phyloP scores from a whole-genome alignment of 164 flowering plant species.

The Hamamelis virginiana region DNA sequence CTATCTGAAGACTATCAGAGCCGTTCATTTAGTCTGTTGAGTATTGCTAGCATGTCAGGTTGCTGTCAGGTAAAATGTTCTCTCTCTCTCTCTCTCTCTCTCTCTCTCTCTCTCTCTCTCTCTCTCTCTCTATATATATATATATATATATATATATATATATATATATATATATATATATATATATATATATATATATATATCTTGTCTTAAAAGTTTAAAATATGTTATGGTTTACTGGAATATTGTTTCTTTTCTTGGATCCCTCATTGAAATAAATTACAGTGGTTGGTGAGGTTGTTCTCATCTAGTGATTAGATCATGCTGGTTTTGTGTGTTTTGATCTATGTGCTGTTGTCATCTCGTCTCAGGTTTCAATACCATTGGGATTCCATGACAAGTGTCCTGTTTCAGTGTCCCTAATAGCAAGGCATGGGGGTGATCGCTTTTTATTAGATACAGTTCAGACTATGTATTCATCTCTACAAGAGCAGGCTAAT shows the following conservation, averaged over 20 bases:
- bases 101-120: neutral
- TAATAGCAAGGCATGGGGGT: slow-evolving; percentile 81
- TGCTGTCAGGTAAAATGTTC: slow-evolving; percentile 76
- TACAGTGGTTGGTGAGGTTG: neutral
- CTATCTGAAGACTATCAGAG: slow-evolving; percentile 56
- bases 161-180: no score
- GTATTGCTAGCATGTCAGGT: slow-evolving; percentile 87
- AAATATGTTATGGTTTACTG: neutral
- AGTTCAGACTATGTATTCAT: slow-evolving; percentile 57
- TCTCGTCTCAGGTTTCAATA: slow-evolving; percentile 58
- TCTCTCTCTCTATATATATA: no score
- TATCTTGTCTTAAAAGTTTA: no score
- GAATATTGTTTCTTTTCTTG: neutral
- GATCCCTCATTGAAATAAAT: neutral
- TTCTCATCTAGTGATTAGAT: slow-evolving; percentile 1
- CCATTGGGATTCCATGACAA: slow-evolving; percentile 82
- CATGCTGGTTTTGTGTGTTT: neutral
- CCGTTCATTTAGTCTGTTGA: slow-evolving; percentile 43
- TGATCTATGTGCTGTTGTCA: neutral
- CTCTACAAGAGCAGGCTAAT: slow-evolving; percentile 69
- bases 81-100: slow-evolving; percentile 17
- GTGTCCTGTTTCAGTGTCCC: slow-evolving; percentile 83
- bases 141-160: no score
- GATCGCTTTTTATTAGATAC: slow-evolving; percentile 89
- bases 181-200: no score